A percentile compares a stretch with the other conserved stretches of the same genome.
phyloP scores from a whole-genome alignment of 495 filamentous ascomycete species.

The Hyaloscypha variabilis region DNA sequence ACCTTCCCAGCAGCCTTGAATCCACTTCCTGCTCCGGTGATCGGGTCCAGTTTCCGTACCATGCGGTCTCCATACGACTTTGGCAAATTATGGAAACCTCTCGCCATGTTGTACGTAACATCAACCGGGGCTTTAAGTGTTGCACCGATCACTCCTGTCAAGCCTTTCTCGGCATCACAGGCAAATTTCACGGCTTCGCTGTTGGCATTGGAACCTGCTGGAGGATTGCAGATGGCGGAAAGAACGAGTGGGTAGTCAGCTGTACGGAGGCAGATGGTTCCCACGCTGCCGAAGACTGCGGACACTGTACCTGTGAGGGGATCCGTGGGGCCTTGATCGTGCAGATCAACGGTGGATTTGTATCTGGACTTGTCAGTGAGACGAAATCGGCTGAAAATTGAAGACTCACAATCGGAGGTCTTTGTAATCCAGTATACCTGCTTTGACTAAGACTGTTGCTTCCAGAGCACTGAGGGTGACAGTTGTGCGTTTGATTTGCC shows the following conservation, averaged over 20 bases:
- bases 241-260: not conserved
- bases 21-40: constrained; percentile 68
- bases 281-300: not conserved
- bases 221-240: not conserved
- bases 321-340: not conserved
- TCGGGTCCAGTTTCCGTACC: constrained; percentile 46
- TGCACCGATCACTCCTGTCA: not conserved
- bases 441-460: not conserved
- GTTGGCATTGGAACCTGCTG: not conserved
- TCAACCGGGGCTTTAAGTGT: not conserved
- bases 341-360: not conserved
- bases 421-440: not conserved
- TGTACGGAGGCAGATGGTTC: not conserved
- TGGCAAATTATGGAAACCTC: constrained; percentile 16
- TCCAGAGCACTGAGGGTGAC: not conserved
- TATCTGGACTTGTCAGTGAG: not conserved
- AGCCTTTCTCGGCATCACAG: not conserved
- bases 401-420: not conserved
- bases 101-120: constrained; percentile 24
- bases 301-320: not conserved
- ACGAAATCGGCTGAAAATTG: not conserved
- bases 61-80: constrained; percentile 3
- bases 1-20: constrained; percentile 57
- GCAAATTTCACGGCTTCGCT: not conserved
- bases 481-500: not conserved